Evolutionary conservation across 345 rosid species (phyloP), one percentile per base, ranked within the genome.

Genomic region (Citrus mangshanensis): DNA sequence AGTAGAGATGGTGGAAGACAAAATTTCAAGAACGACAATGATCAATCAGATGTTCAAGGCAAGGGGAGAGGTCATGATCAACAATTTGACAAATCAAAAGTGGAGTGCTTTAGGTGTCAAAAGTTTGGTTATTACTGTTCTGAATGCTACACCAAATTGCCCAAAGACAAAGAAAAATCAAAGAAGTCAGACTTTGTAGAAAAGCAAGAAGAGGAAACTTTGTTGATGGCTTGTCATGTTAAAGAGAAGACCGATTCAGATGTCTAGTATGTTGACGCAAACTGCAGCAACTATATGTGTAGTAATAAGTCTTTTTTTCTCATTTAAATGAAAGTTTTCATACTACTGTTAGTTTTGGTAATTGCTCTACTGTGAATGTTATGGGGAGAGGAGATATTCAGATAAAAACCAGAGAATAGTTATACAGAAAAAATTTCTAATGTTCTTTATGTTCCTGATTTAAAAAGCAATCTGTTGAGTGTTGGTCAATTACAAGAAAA

Each of bases 91-190:
- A 68, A 73, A 54, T 56, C 72, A 9, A 72, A 65, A 0, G 12
- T 79, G 0, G 67, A 79, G 3, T 72, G 67, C 2, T 79, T 10
- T 1, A 16, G 3, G 9, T 74, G 70, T 74, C 78, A 80, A 6
- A 21, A 73, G 9, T 56, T 55, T 22, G 54, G 63, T 0, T 74
- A 74, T 4, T 49, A 14, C 1, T 0, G 55, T 49, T 49, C 55
- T 40, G 19, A 74, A 74, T 74, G 74, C 8, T 24, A 60, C 13
- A 25, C 64, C 5, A 60, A 25, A 25, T 25, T 25, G 14, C 16
- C 30, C 32, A 4, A 60, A 9, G 32, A 25, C 30, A 24, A 24
- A 60, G 30, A 25, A 60, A 60, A 60, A n/a, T 60, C 13, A 4
- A 5, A 60, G 6, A 60, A 60, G 27, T 22, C 32, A 9, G 4